Base-by-base conservation (phyloP, 257 asterid species). In the Handroanthus guayacan region DNA sequence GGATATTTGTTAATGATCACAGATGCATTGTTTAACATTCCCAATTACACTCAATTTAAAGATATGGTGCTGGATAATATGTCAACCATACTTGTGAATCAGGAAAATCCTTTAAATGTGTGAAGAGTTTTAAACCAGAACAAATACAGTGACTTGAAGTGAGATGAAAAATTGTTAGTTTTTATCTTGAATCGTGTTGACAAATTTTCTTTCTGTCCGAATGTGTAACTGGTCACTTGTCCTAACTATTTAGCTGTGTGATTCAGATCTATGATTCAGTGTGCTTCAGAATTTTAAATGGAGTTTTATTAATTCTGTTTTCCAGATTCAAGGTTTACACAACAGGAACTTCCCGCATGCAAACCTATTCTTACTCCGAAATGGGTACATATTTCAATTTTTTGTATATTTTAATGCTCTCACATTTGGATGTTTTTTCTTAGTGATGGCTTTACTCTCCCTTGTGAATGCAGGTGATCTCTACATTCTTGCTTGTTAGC, bases 291-390 rank as follows among this genome's bases (percentile, higher is more conserved):
- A 34, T 10, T 52, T 57, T 64, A 45, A 75, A 25, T 47, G 45
- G n/a, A 55, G 43, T 37, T 66, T 9, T 65, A 61, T 73, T 11
- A 12, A n/a, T 54, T 55, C 50, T 64, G 43, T 51, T 73, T 48
- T 81, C 67, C 89, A 94, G 98, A 93, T 91, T 95, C 99, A 72
- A 93, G 97, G 89, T 95, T 95, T 81, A 91, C 98, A 2, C 99
- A 95, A 65, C 99, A 95, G 82, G 98, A 93, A 79, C 93, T 95
- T 77, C 99, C 98, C 3, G 99, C 99, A 6, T 95, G 97, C 93
- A 95, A 95, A 75, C 98, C 99, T 36, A 93, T 95, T 75, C 88
- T 95, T 61, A 93, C 99, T 55, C 99, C 99, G 39, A 89, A 88
- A 89, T 95, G 99, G 99, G 98, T 94, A 80, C 73, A 48, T 41